A percentile compares a stretch with the other conserved stretches of the same genome.
Conservation (phyloP, 345 rosid species). For the Jatropha curcas region DNA sequence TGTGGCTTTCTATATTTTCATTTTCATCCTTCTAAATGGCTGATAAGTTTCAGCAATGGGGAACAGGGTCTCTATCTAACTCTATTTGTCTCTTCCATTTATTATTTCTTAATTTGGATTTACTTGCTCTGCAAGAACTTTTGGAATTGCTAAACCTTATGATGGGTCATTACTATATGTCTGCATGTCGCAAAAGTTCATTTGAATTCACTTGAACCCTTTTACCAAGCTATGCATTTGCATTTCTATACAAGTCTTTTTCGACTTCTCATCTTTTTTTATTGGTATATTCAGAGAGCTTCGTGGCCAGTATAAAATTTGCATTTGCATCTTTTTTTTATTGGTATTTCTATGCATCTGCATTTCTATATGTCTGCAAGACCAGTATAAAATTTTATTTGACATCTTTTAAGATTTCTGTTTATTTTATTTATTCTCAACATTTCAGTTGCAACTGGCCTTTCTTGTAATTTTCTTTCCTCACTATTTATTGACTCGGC, state of each 20-base stretch:
- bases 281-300: not conserved
- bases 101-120: not conserved
- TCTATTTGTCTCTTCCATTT: not conserved
- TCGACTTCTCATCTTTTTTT: constrained; percentile 3
- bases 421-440: not conserved
- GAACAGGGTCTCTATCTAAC: not conserved
- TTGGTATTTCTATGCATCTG: not conserved
- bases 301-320: no score
- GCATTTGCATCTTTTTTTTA: no score
- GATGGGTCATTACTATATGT: not conserved
- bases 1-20: not conserved
- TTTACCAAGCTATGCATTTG: not conserved
- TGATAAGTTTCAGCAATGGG: not conserved
- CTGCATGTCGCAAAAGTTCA: not conserved
- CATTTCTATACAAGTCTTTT: not conserved
- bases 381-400: not conserved
- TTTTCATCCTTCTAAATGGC: not conserved
- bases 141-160: not conserved
- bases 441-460: not conserved
- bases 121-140: not conserved
- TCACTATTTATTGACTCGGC: constrained; percentile 12
- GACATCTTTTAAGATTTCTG: not conserved
- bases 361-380: not conserved
- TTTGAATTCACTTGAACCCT: not conserved
- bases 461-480: constrained; percentile 1